Percentiles rank a stretch among this genome's conserved stretches.
Conservation (phyloP, 2,329 filamentous ascomycete species). For the Aciculosporium take region DNA sequence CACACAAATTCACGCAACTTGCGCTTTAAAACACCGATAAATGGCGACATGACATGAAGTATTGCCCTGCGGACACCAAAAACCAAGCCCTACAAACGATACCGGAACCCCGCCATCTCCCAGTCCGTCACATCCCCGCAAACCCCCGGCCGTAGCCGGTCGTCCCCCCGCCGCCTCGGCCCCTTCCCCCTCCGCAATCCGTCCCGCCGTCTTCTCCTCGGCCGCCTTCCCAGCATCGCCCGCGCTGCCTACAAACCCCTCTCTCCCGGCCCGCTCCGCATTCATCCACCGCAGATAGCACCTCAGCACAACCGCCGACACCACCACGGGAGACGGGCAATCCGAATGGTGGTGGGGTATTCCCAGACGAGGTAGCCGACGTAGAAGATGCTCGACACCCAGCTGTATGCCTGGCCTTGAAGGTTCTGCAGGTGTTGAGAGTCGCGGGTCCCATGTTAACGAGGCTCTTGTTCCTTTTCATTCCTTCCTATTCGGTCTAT, state of each 20-base stretch:
- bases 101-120: slow-evolving; percentile 44
- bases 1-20: too few species aligned
- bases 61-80: too few species aligned
- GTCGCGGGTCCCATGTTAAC: neutral
- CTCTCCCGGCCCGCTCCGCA: slow-evolving; percentile 22
- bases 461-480: too few species aligned
- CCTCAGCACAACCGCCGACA: slow-evolving; percentile 29
- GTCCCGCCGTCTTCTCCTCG: slow-evolving; percentile 20
- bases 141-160: slow-evolving; percentile 28
- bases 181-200: slow-evolving; percentile 12
- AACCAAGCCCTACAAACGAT: slow-evolving; percentile 27
- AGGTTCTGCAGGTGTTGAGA: slow-evolving; percentile 5
- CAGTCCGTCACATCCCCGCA: slow-evolving; percentile 47
- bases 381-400: slow-evolving; percentile 18
- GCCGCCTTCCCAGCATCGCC: slow-evolving; percentile 26
- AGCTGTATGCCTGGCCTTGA: slow-evolving; percentile 6
- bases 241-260: slow-evolving; percentile 31
- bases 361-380: slow-evolving; percentile 33
- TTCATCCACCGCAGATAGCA: slow-evolving; percentile 34
- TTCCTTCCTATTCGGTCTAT: too few species aligned
- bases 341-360: slow-evolving; percentile 32
- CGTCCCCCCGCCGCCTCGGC: slow-evolving; percentile 18
- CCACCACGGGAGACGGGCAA: slow-evolving; percentile 33
- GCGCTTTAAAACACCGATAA: too few species aligned
- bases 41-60: too few species aligned